Evolutionary conservation across 768 basidiomycete genomes (phyloP), one percentile per base, ranked within the genome.

Genomic region (Hygrophorus pudorinus): DNA sequence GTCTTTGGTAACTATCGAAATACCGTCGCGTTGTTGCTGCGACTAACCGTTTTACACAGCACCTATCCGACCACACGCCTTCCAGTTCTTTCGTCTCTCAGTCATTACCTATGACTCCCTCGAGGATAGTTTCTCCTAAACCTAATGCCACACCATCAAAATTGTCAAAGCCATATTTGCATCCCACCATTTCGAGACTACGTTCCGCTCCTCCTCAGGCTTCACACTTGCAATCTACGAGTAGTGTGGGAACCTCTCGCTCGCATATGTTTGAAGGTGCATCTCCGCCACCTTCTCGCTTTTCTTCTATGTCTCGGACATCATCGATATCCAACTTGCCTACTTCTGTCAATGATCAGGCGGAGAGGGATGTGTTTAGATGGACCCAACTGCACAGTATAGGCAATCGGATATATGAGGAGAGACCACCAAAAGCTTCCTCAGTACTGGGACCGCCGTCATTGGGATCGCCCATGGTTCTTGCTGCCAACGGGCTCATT

Each of bases 401-500:
- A 8, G 72, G 71, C 1, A 65, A 75, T 20, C 72, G 78, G 3
- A 56, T 90, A 21, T 83, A 73, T 52, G 60, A 72, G 12, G 66
- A 67, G 30, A 59, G 66, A 1, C 63, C 76, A 1, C 70, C 71
- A 42, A 88, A 85, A 51, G 76, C 76, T 17, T 71, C 79, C 4
- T 65, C 75, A 31, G 56, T 87, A 1, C 68, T 85, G 18, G 84
- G 81, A 18, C 64, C 77, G 1, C 65, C 75, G 2, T 58, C 70
- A 13, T 53, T 71, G 11, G 88, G 87, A 1, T 65, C 63, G 1
- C 92, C 94, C 4, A 91, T 83, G 0, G 85, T 85, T 7, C 59
- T 97, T 45, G 78, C 84, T 8, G 85, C 86, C 10, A 88, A 87
- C 53, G 93, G 92, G 0, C 64, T 93, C 45, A 77, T 99, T 28